Evolutionary conservation across 176 grass and related monocot species (phyloP), one percentile per base, ranked within the genome.

Genomic region (Eragrostis nindensis): DNA sequence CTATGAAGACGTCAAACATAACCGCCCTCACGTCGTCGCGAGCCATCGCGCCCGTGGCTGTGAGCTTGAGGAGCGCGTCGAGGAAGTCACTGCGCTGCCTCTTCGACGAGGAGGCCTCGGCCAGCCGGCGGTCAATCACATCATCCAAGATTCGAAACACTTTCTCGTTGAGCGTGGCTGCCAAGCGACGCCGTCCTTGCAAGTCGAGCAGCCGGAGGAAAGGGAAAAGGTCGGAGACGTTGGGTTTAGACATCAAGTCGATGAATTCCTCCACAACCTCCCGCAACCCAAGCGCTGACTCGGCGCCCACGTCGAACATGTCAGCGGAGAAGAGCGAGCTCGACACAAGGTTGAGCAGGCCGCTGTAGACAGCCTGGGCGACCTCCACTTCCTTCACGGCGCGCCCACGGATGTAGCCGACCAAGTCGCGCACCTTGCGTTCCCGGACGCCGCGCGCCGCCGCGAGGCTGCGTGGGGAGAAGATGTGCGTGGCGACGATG

Each of bases 181-280:
- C 54, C 5, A 1, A 11, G 11, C 74, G 69, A 0, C 90, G 78
- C 43, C 49, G 13, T 0, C 90, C 83, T 40, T 92, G 86, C 16
- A 89, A 12, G 47, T 92, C 90, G 6, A 89, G 26, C 38, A 15
- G 11, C 5, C 74, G 44, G 38, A 89, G 74, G 41, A 89, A 67
- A 4, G 90, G 83, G 52, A 71, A 54, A 1, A 83, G 13, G 30
- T 89, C 90, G 16, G 90, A 92, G 29, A 89, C n/a, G 66, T 92
- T 92, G 0, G 79, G 63, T 24, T 47, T 71, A 0, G 41, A 12
- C 17, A 74, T 19, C 21, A 5, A 44, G 16, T 46, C 48, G 52
- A 70, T 18, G 68, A 77, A 44, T 13, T 24, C 69, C 30, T 43
- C 38, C 49, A 89, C 25, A 18, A 83, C 40, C 22, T 44, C 15